Conservation (phyloP, 1,284 basidiomycete genomes). For the Marasmius fiardii region DNA sequence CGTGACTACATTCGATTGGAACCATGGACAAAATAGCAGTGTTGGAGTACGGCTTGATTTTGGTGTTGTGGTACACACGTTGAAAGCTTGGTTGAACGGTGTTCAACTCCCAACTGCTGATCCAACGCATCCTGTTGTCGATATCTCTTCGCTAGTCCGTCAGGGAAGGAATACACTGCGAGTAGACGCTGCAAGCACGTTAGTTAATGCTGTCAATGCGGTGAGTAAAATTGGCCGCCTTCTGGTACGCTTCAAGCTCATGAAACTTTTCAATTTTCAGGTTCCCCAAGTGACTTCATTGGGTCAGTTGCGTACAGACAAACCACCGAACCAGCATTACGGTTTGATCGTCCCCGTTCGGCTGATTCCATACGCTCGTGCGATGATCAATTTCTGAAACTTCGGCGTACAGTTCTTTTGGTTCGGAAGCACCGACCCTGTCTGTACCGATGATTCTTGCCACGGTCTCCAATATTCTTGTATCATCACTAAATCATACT, state of each 20-base stretch:
- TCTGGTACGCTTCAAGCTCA: neutral
- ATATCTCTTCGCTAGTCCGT: slow-evolving; percentile 9
- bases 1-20: slow-evolving; percentile 13
- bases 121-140: slow-evolving; percentile 8
- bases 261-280: neutral
- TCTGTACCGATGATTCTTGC: no score
- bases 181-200: slow-evolving; percentile 13
- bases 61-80: slow-evolving; percentile 11
- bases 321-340: slow-evolving; percentile 8
- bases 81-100: slow-evolving; percentile 14
- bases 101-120: slow-evolving; percentile 13
- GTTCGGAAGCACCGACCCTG: no score
- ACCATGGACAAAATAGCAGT: neutral
- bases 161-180: slow-evolving; percentile 9
- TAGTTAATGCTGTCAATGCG: slow-evolving; percentile 12
- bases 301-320: slow-evolving; percentile 6
- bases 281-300: slow-evolving; percentile 5
- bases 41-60: slow-evolving; percentile 12
- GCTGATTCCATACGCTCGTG: slow-evolving; percentile 10
- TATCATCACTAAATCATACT: no score
- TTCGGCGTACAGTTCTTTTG: no score
- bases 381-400: no score
- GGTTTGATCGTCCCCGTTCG: slow-evolving; percentile 12
- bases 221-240: neutral
- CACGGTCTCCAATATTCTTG: no score